A percentile compares a stretch with the other conserved stretches of the same genome.
phyloP scores from a whole-genome alignment of 805 yeast species.

The Babjeviella inositovora region DNA sequence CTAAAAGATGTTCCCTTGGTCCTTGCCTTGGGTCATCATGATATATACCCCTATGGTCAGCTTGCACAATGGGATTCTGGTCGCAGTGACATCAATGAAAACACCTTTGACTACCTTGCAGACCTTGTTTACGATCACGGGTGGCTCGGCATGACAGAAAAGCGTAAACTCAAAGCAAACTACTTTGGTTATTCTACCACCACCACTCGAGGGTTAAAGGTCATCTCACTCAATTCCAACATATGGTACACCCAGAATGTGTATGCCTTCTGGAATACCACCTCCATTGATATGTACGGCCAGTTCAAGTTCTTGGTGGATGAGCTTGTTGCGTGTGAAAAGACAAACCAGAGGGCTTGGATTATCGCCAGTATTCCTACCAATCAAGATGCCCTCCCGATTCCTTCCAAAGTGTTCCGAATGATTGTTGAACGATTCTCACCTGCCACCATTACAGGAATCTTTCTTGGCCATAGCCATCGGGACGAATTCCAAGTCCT shows the following conservation, averaged over 20 bases:
- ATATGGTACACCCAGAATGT: conserved; percentile 50
- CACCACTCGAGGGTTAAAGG: conserved; percentile 39
- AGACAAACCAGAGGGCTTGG: conserved; percentile 52
- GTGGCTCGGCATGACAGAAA: conserved; percentile 21
- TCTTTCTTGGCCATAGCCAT: conserved; percentile 63
- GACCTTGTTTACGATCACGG: conserved; percentile 27
- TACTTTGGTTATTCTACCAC: conserved; percentile 46
- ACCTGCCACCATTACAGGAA: conserved; percentile 50
- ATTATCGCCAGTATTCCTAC: conserved; percentile 54
- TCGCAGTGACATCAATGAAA: conserved; percentile 26
- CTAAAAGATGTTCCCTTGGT: conserved; percentile 15
- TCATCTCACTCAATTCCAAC: conserved; percentile 51
- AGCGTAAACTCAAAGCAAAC: conserved; percentile 22
- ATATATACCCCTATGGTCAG: conserved; percentile 27
- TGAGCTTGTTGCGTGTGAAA: conserved; percentile 47
- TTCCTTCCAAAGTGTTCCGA: conserved; percentile 36
- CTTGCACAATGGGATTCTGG: conserved; percentile 12
- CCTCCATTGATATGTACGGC: conserved; percentile 46
- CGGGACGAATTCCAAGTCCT: conserved; percentile 48
- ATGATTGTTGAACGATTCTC: conserved; percentile 51
- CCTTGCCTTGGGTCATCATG: conserved; percentile 24
- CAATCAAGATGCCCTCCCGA: conserved; percentile 43
- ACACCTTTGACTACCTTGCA: conserved; percentile 28
- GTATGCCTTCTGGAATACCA: conserved; percentile 33
- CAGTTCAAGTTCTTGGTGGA: conserved; percentile 42